Conservation (phyloP, 192 early-diverging fungal genomes). For the Linnemannia zychae region DNA sequence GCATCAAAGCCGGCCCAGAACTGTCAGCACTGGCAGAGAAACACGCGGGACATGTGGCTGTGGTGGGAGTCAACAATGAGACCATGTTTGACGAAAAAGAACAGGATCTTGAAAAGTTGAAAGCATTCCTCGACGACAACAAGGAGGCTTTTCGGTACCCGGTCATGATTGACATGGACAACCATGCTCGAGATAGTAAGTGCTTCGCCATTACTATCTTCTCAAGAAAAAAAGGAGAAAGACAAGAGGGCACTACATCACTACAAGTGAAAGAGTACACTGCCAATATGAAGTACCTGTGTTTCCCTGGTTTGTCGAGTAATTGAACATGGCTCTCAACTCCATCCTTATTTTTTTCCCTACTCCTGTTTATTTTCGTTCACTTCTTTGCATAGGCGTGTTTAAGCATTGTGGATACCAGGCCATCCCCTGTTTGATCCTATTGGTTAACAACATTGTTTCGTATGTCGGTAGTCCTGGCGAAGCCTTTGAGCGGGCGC, state of each 20-base stretch:
- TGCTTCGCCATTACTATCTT: neutral
- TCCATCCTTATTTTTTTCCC: neutral
- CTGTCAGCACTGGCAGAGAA: constrained; percentile 6
- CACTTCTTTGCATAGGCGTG: neutral
- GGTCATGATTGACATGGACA: neutral
- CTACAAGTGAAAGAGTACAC: too few relatives aligned
- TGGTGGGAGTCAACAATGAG: constrained; percentile 10
- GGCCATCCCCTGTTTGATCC: constrained; percentile 34
- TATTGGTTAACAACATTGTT: constrained; percentile 28
- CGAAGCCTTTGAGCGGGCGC: neutral
- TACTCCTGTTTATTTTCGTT: neutral
- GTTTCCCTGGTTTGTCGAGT: too few relatives aligned
- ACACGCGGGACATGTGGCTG: neutral
- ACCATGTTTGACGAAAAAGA: neutral
- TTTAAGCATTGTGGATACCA: constrained; percentile 25
- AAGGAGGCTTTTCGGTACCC: constrained; percentile 6
- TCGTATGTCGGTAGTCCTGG: constrained; percentile 23
- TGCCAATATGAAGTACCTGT: too few relatives aligned
- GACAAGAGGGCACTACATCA: too few relatives aligned
- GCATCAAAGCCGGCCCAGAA: neutral
- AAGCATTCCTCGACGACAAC: neutral
- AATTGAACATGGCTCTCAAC: neutral
- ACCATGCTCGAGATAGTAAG: constrained; percentile 6
- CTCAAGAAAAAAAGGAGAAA: too few relatives aligned
- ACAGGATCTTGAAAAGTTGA: neutral